These are phyloP conservation scores for Vanderwaltozyma verrucispora DNA, from an alignment of 805 yeast species.

Conservation along the genomic window DNA sequence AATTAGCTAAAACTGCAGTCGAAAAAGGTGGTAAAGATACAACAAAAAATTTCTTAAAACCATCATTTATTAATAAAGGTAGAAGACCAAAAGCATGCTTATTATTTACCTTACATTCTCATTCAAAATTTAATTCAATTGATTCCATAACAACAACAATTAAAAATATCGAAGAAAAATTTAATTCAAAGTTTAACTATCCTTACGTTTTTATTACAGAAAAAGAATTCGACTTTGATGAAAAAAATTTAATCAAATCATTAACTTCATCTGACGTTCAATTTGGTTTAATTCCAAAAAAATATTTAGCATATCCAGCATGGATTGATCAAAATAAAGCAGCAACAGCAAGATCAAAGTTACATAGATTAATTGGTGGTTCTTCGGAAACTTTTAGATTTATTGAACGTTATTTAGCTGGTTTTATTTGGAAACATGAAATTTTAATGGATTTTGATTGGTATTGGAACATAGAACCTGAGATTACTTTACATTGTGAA, in stretches of 20 bases:
- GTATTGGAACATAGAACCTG: conserved; percentile 94
- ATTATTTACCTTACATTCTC: conserved; percentile 41
- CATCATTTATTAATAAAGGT: conserved; percentile 10
- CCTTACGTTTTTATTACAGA: conserved; percentile 94
- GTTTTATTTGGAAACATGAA: conserved; percentile 70
- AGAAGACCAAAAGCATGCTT: conserved; percentile 20
- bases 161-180: conserved; percentile 64
- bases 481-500: conserved; percentile 62
- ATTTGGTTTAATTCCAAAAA: conserved; percentile 63
- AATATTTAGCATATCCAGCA: conserved; percentile 82
- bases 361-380: conserved; percentile 57
- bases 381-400: conserved; percentile 68
- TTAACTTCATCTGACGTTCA: conserved; percentile 28
- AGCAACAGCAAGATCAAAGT: conserved; percentile 42
- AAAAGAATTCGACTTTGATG: conserved; percentile 53
- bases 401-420: conserved; percentile 85
- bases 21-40: conserved; percentile 3
- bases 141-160: conserved; percentile 46
- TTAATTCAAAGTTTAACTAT: conserved; percentile 62
- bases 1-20: conserved; percentile 2
- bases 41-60: conserved; percentile 8
- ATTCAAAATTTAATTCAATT: conserved; percentile 46
- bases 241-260: background rate
- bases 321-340: conserved; percentile 71
- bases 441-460: conserved; percentile 60